phyloP scores from a whole-genome alignment of 169 alveolate genomes.

The Perkinsus olseni region DNA sequence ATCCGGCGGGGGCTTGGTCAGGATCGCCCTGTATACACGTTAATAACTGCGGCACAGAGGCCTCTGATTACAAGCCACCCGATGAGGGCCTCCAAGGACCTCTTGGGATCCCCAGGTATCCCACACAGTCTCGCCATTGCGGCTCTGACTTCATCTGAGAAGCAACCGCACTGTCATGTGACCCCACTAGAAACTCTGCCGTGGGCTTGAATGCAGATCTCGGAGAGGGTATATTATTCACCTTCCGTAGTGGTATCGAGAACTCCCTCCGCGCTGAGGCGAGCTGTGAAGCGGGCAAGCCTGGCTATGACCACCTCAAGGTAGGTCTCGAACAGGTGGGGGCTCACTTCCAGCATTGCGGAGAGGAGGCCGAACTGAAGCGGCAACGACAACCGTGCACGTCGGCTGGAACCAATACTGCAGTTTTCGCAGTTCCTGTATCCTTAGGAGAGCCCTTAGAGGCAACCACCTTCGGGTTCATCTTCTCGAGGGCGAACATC shows the following conservation, averaged over 20 bases:
- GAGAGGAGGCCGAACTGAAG: not conserved
- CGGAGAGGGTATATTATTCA: no score
- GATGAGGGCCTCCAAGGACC: not conserved
- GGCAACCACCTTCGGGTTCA: not conserved
- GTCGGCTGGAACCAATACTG: no score
- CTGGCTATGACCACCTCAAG: not conserved
- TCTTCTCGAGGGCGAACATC: not conserved
- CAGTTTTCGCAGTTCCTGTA: not conserved
- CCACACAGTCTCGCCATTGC: not conserved
- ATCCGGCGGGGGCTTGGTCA: no score
- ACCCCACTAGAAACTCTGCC: no score
- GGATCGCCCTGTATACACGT: no score
- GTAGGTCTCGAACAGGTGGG: not conserved
- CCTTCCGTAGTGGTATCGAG: no score
- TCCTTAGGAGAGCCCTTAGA: not conserved
- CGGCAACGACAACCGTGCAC: not conserved
- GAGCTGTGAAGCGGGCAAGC: not conserved
- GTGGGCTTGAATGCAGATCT: no score
- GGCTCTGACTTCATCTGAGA: not conserved
- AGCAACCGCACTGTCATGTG: not conserved
- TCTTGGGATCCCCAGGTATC: not conserved
- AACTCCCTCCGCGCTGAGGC: not conserved
- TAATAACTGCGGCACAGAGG: not conserved
- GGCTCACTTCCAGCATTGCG: not conserved
- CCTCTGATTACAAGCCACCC: not conserved